Base-by-base conservation (phyloP, 2,329 filamentous ascomycete species). In the Madurella fahalii region DNA sequence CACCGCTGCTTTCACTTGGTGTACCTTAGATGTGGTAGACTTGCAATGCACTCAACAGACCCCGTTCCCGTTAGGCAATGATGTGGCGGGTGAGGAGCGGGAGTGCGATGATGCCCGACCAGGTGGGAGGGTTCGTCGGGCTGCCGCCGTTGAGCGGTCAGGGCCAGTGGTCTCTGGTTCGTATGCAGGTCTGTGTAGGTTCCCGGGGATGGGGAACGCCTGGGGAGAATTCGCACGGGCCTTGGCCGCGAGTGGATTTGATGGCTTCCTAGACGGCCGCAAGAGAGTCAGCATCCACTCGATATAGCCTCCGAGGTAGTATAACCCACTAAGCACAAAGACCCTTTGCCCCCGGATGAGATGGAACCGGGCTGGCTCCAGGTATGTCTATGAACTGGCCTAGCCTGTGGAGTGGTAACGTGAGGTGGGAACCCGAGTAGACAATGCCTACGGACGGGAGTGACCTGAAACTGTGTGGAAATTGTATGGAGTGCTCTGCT, bases 131-230 rank as follows among this genome's bases (percentile, higher is more conserved):
- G 47, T 44, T 47, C 50, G 47, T 57, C 51, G 55, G 51, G 55
- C 48, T 54, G 55, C 47, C 20, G 45, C 51, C 51, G 47, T 52
- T 47, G 49, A 50, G 56, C 56, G 56, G 56, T 58, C 56, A 58
- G 37, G 47, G 30, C 44, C 30, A 34, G 32, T 40, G 45, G 30
- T 25, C 30, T 54, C 16, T 54, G 56, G 56, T 50, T 54, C 52
- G 49, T 47, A 47, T 58, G 56, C 56, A 55, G 34, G 56, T 30
- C 4, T 32, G 56, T 58, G 56, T 58, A 40, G 56, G 45, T 51
- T 58, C 48, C 56, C 56, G 56, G 13, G 40, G 42, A 11, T 40
- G 32, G 49, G 18, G 56, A 58, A 58, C 49, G 40, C 41, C 37
- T 58, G 52, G 49, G 39, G 48, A 5, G 30, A n/a, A 30, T 41